Evolutionary conservation across 73 alveolate genomes (phyloP), one percentile per base, ranked within the genome.

Genomic region (Paramecium biaurelia): DNA sequence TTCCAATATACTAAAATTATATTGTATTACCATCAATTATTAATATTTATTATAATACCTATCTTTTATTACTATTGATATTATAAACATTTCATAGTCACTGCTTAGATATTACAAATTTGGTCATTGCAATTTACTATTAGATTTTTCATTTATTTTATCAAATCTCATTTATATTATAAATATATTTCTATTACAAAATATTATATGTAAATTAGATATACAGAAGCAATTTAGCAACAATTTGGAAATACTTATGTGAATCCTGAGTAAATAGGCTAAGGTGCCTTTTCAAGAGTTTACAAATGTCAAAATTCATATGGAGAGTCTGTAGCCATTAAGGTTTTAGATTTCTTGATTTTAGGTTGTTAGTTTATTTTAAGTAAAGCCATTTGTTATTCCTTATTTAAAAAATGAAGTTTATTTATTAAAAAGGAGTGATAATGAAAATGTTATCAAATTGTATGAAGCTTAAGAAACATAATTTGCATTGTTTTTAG

Each of bases 341-440:
- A 63, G 24, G 82, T 63, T 28, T 28, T 21, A 21, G 20, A 21
- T 5, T 0, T 37, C 23, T 63, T 12, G 2, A 63, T 24, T 63
- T 21, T 18, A 63, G 82, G 82, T 63, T 12, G 43, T 63, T 2
- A 32, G 11, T 63, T 63, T 63, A 24, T 2, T 15, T 10, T 0
- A 11, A 5, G 15, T 26, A 63, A 11, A 63, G 15, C 30, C 82
- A 24, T 30, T 15, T 1, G 11, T 79, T 21, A 42, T 79, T 9
- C 74, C 90, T 41, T 41, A 42, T 79, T 15, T 79, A 59, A 42
- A 24, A n/a, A 79, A 79, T 42, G 90, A 79, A 11, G 47, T 79
- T 37, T 4, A 79, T 2, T 41, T 79, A 41, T 24, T 79, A 59
- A 18, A 24, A 20, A n/a, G 5, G 20, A 45, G 49, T 12, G 35